Evolutionary conservation across 352 stramenopile species (phyloP).

Genomic region (Phytophthora boehmeriae): DNA sequence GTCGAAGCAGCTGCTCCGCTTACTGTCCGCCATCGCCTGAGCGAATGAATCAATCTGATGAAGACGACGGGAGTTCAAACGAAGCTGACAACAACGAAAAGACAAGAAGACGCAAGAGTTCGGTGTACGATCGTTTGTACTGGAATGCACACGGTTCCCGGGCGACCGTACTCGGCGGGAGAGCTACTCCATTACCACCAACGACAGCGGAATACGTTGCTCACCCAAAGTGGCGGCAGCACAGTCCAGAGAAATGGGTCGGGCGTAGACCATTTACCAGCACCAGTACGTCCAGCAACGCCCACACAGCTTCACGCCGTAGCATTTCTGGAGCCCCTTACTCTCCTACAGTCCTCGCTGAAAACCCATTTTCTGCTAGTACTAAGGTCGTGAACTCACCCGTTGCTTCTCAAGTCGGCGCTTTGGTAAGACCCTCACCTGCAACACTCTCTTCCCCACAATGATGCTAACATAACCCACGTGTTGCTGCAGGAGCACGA

Average conservation of each 20-base stretch:
- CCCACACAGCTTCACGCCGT: slow-evolving; percentile 51
- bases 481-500: slow-evolving; percentile 40
- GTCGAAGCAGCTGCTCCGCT: slow-evolving; percentile 31
- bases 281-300: slow-evolving; percentile 49
- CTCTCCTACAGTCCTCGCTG: slow-evolving; percentile 42
- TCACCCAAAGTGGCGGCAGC: slow-evolving; percentile 58
- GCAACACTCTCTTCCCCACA: background rate
- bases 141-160: slow-evolving; percentile 28
- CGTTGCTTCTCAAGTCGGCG: slow-evolving; percentile 22
- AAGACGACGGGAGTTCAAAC: slow-evolving; percentile 12
- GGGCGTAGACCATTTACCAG: slow-evolving; percentile 50
- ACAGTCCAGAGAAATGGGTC: slow-evolving; percentile 60
- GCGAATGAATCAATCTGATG: slow-evolving; percentile 21
- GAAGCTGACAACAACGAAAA: slow-evolving; percentile 19
- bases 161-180: slow-evolving; percentile 22
- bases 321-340: slow-evolving; percentile 51
- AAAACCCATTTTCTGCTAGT: slow-evolving; percentile 50
- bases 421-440: slow-evolving; percentile 18
- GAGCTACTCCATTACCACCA: slow-evolving; percentile 30
- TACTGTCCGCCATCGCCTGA: slow-evolving; percentile 32
- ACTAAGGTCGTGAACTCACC: slow-evolving; percentile 16
- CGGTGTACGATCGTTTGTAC: slow-evolving; percentile 37
- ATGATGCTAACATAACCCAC: background rate
- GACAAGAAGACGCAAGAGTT: slow-evolving; percentile 17
- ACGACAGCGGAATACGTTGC: slow-evolving; percentile 64